These are phyloP conservation scores for Juncus inflexus DNA, from an alignment of 176 grass and related monocot genomes.

Conservation along the genomic window DNA sequence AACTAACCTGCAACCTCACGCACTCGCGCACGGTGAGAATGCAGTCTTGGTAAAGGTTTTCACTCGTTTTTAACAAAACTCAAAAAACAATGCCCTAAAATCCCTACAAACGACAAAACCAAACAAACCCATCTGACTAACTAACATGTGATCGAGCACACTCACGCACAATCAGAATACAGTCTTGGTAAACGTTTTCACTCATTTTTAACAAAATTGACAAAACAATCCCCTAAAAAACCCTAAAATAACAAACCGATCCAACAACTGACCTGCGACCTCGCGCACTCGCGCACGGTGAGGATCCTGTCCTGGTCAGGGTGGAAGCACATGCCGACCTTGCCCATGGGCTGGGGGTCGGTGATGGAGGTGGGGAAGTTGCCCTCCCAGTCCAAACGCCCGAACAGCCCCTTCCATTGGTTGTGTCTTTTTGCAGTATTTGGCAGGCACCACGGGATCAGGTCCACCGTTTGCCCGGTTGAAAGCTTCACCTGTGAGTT, in stretches of 20 bases:
- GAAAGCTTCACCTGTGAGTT: conserved; percentile 79
- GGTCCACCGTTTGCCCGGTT: conserved; percentile 72
- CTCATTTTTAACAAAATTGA: too few relatives aligned
- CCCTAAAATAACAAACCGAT: conserved; percentile 2
- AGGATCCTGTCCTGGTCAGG: conserved; percentile 91
- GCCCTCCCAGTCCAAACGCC: conserved; percentile 94
- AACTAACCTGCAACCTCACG: too few relatives aligned
- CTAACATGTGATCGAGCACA: too few relatives aligned
- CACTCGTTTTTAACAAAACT: too few relatives aligned
- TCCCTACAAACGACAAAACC: too few relatives aligned
- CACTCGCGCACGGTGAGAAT: conserved; percentile 37
- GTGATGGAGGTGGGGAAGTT: conserved; percentile 97
- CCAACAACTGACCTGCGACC: conserved; percentile 55
- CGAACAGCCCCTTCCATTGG: conserved; percentile 96
- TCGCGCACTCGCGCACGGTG: conserved; percentile 76
- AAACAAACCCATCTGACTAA: too few relatives aligned
- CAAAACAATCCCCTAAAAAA: not conserved
- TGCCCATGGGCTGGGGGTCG: conserved; percentile 94
- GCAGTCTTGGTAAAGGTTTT: conserved; percentile 71
- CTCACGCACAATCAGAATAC: too few relatives aligned
- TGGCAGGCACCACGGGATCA: conserved; percentile 97
- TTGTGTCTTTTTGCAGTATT: conserved; percentile 99
- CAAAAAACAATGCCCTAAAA: too few relatives aligned
- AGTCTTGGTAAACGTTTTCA: too few relatives aligned
- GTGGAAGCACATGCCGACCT: conserved; percentile 97